Percentiles rank a stretch among this genome's conserved stretches.
Conservation (phyloP, 208 protist species). For the Leishmania lainsoni region DNA sequence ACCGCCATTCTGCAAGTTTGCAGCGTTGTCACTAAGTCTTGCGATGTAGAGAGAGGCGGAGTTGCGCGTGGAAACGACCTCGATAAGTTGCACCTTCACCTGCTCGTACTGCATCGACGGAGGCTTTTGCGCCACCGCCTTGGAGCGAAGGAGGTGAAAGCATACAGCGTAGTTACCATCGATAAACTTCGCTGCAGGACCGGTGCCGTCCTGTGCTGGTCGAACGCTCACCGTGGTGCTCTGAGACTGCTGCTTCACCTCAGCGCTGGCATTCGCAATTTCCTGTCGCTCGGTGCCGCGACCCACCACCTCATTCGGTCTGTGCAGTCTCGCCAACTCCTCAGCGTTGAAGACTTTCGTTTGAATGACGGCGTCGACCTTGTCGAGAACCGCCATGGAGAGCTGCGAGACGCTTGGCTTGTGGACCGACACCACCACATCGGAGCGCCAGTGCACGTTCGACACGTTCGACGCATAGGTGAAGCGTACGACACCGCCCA, state of each 20-base stretch:
- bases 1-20: background rate
- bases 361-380: slow-evolving; percentile 19
- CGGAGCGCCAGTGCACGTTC: slow-evolving; percentile 18
- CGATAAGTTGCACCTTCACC: slow-evolving; percentile 32
- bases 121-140: background rate
- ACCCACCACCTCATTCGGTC: background rate
- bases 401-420: slow-evolving; percentile 13
- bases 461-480: slow-evolving; percentile 42
- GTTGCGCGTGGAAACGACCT: slow-evolving; percentile 31
- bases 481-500: slow-evolving; percentile 40
- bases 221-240: slow-evolving; percentile 15
- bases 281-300: slow-evolving; percentile 9
- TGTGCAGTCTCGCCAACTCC: slow-evolving; percentile 26
- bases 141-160: slow-evolving; percentile 38
- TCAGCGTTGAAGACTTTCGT: slow-evolving; percentile 14
- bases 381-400: slow-evolving; percentile 22
- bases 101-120: slow-evolving; percentile 16
- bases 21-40: slow-evolving; percentile 5
- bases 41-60: slow-evolving; percentile 30
- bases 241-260: slow-evolving; percentile 1
- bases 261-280: background rate
- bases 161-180: slow-evolving; percentile 50
- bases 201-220: slow-evolving; percentile 3
- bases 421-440: slow-evolving; percentile 41
- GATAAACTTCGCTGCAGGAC: slow-evolving; percentile 2